Base-by-base conservation (phyloP, 1,284 basidiomycete genomes). In the Ustilago esculenta region DNA sequence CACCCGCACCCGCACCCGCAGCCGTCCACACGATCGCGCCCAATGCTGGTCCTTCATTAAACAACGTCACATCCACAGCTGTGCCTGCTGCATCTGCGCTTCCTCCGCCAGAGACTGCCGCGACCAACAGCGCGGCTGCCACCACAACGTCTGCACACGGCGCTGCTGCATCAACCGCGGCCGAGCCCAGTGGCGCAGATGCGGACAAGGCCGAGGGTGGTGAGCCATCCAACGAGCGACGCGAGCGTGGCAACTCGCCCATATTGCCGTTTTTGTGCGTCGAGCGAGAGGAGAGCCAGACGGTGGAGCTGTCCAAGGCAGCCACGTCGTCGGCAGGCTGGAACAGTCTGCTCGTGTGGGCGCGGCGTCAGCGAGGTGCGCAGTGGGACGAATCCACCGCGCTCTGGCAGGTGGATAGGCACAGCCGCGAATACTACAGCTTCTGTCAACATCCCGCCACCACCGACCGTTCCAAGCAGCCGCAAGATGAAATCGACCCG, bases 261-360 rank as follows among this genome's bases (percentile, higher is more conserved):
- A 70, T 43, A 6, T 18, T 70, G 4, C 49, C 61, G 2, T 61
- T 71, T 33, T 39, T 71, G 7, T 41, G 45, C 7, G 25, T 46
- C 8, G 55, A 63, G 5, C 40, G 63, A 29, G 32, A 52, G 7
- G 69, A 63, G 33, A 48, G 42, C 2, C 50, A 61, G 32, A 61
- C 63, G 8, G 54, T 67, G 0, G 48, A 58, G 14, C 58, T 66
- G 23, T 60, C 61, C 17, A 73, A 69, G 52, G 71, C 61, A 9
- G 64, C 61, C 24, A 74, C 73, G 2, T 74, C 71, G 4, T 57
- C 75, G 2, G 75, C 75, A 8, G 72, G 73, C 9, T 77, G 75
- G 75, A 77, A 77, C 65, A 66, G 59, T 20, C 45, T 77, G 11
- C 59, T 77, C 3, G 48, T 75, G 6, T 77, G 75, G 75, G 75